Evolutionary conservation across 495 filamentous ascomycete species (phyloP).

Genomic region (Penicillium paxilli): DNA sequence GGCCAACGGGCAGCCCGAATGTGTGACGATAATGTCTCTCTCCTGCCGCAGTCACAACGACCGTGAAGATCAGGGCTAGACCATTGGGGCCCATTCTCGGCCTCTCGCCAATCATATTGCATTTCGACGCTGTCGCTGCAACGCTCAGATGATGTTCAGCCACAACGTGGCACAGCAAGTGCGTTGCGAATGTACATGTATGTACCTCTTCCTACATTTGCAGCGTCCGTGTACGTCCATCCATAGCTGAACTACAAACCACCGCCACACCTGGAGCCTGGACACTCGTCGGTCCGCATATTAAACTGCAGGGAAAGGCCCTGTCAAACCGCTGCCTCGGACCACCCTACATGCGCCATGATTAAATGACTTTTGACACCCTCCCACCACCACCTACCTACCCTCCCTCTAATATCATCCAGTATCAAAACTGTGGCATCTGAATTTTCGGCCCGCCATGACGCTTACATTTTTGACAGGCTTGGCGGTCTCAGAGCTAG

Average conservation of each 20-base stretch:
- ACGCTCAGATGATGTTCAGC: conserved; percentile 1
- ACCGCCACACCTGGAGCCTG: background rate
- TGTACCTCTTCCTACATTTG: background rate
- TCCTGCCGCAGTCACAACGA: background rate
- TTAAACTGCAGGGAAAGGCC: conserved; percentile 14
- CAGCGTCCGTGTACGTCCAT: background rate
- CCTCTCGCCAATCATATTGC: background rate
- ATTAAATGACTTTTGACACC: background rate
- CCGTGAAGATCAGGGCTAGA: background rate
- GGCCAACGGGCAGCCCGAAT: background rate
- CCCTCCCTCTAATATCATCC: background rate
- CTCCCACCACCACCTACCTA: background rate
- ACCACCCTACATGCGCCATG: background rate
- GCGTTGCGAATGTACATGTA: background rate
- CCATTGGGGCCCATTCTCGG: background rate
- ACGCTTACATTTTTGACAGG: background rate
- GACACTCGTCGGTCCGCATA: conserved; percentile 2
- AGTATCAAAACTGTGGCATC: background rate
- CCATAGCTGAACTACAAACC: background rate
- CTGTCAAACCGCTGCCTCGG: conserved; percentile 2
- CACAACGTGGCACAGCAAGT: conserved; percentile 9
- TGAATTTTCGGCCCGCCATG: background rate
- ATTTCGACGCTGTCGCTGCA: background rate
- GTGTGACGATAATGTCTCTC: background rate
- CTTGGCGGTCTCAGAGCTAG: background rate